Conservation (phyloP, 305 asterid genomes). For the Fraxinus sp. region DNA sequence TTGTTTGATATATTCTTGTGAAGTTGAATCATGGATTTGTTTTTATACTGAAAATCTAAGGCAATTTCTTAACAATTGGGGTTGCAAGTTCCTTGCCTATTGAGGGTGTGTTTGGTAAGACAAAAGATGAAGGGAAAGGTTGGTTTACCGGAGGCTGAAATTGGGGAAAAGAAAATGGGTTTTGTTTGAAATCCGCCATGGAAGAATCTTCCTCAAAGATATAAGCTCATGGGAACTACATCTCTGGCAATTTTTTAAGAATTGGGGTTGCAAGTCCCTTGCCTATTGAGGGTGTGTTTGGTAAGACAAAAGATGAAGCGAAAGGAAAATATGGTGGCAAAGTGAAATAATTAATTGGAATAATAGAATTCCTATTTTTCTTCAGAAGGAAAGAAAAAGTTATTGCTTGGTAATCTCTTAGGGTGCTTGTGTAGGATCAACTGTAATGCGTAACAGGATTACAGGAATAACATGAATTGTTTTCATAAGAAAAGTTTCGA, state of each 20-base stretch:
- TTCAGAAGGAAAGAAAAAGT: neutral
- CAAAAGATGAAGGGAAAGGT: neutral
- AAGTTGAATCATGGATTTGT: neutral
- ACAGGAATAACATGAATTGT: constrained; percentile 3
- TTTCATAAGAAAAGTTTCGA: neutral
- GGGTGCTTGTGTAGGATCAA: constrained; percentile 3
- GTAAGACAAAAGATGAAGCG: neutral
- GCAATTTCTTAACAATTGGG: neutral
- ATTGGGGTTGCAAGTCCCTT: neutral
- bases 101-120: neutral
- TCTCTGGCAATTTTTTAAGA: neutral
- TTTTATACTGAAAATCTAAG: neutral
- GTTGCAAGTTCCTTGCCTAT: neutral
- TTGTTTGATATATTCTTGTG: neutral
- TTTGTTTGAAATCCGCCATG: too few relatives aligned
- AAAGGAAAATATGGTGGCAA: neutral
- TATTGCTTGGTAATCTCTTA: neutral
- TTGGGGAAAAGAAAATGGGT: too few relatives aligned
- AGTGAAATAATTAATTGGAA: neutral
- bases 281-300: neutral
- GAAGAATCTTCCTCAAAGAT: too few relatives aligned
- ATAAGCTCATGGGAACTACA: too few relatives aligned
- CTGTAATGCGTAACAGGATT: constrained; percentile 6
- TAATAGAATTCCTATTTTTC: neutral
- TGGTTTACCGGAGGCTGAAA: too few relatives aligned